Base-by-base conservation (phyloP, 2,329 filamentous ascomycete species). In the Arthrobotrys pseudoclavata region DNA sequence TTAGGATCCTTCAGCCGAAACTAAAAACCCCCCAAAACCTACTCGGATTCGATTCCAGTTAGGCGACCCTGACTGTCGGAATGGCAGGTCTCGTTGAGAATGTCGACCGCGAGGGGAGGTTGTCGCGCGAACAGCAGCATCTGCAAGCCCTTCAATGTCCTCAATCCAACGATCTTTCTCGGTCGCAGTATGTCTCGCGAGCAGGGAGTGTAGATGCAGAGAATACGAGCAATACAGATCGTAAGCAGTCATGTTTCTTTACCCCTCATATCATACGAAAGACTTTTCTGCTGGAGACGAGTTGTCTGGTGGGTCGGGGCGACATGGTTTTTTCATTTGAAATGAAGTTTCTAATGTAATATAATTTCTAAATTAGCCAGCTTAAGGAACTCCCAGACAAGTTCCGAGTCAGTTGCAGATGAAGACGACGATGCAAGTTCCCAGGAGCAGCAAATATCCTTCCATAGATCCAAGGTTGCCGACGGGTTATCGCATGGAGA, bases 401-500 rank as follows among this genome's bases (percentile, higher is more conserved):
- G 60, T 9, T 5, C 42, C 4, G 64, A 55, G 2, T 26, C 42
- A 12, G 67, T 63, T 9, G 37, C 29, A 5, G 45, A 60, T 29
- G 57, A 53, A 29, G 52, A 67, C 18, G 60, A 67, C 20, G 50
- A 45, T 15, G 24, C 29, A 6, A 74, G 52, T 31, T 13, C 47
- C 18, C 61, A 68, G 13, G 53, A 74, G 18, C 61, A 53, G 45
- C 67, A 67, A 34, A 77, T 71, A 71, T 62, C 74, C 15, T 67
- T 71, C 53, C 74, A 68, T 22, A 60, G 20, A 26, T 67, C 74
- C 13, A 71, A 77, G 52, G 52, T 77, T 31, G 47, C 47, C 22
- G 74, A 77, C 15, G 62, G 50, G 15, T 60, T 77, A 42, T 67
- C 74, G 15, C 50, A 42, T 7, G 74, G 67, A 29, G 67, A 77